Percentiles rank a stretch among this genome's conserved stretches.
Evolutionary conservation across 352 stramenopile species (phyloP).

Genomic region (Peronospora belbahrii): DNA sequence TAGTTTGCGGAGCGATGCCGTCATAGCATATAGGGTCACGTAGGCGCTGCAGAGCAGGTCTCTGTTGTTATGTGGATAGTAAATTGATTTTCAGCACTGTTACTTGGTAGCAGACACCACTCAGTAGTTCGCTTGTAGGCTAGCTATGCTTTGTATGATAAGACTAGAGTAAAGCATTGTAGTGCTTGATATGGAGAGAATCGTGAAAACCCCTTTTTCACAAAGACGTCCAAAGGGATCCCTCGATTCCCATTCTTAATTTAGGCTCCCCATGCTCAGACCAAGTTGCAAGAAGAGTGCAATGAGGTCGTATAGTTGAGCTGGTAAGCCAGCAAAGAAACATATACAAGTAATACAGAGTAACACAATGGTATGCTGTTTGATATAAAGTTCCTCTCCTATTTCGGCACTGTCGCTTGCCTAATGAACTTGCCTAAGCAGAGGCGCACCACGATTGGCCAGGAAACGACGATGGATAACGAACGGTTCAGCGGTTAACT

Average conservation of each 20-base stretch:
- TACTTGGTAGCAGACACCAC: too few species aligned
- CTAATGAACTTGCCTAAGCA: constrained; percentile 8
- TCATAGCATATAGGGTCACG: too few species aligned
- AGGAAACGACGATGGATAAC: background rate
- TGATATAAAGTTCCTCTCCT: background rate
- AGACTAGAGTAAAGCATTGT: constrained; percentile 11
- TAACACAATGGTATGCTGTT: background rate
- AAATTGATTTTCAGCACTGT: too few species aligned
- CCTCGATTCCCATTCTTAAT: constrained; percentile 31
- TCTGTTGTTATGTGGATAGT: too few species aligned
- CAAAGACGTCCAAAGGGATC: constrained; percentile 28
- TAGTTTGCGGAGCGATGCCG: too few species aligned
- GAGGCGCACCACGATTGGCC: constrained; percentile 13
- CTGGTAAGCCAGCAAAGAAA: constrained; percentile 22
- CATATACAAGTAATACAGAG: background rate
- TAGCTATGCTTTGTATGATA: too few species aligned
- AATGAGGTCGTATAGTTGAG: constrained; percentile 19
- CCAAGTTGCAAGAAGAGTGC: constrained; percentile 22
- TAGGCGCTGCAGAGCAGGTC: too few species aligned
- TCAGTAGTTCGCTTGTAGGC: too few species aligned
- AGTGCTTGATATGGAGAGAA: constrained; percentile 29
- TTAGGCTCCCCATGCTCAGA: constrained; percentile 23
- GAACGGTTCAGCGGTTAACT: constrained; percentile 21
- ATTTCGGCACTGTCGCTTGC: background rate
- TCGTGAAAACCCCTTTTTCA: constrained; percentile 43